Percentiles rank a stretch among this genome's conserved stretches.
Conservation (phyloP, 257 asterid genomes). For the Solanum okadae region DNA sequence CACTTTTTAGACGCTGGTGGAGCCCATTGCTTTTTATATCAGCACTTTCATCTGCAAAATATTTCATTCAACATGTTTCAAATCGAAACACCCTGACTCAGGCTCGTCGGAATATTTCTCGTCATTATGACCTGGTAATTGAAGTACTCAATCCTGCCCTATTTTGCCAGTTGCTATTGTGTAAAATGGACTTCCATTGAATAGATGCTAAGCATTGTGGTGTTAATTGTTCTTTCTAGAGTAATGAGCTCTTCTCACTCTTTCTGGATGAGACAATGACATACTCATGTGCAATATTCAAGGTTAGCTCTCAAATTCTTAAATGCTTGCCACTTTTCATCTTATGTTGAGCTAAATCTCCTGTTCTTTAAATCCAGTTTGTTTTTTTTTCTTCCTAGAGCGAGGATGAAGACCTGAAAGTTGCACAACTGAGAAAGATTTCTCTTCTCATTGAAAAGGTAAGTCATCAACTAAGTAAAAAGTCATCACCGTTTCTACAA, state of each 20-base stretch:
- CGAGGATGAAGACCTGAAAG: conserved; percentile 66
- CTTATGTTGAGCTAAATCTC: not conserved
- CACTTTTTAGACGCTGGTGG: conserved; percentile 73
- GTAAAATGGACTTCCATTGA: not conserved
- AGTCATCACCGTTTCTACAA: not conserved
- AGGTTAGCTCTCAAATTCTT: conserved; percentile 31
- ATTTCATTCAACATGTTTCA: conserved; percentile 50
- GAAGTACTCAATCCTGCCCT: not conserved
- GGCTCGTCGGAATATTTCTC: conserved; percentile 72
- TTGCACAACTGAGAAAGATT: conserved; percentile 71
- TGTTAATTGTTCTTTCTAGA: conserved; percentile 20
- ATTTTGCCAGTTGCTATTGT: no score
- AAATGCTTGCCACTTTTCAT: not conserved
- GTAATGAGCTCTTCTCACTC: conserved; percentile 59
- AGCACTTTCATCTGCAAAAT: conserved; percentile 55
- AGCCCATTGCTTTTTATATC: conserved; percentile 54
- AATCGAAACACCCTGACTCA: conserved; percentile 63
- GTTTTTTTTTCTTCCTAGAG: no score
- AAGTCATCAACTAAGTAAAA: not conserved
- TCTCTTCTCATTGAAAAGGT: conserved; percentile 67
- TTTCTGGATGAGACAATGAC: conserved; percentile 79
- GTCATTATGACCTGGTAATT: conserved; percentile 71
- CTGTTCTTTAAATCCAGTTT: no score
- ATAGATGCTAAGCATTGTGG: no score
- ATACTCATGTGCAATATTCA: conserved; percentile 68